These are phyloP conservation scores for Colletotrichum tropicale DNA, from an alignment of 2,329 filamentous ascomycete genomes.

Conservation along the genomic window DNA sequence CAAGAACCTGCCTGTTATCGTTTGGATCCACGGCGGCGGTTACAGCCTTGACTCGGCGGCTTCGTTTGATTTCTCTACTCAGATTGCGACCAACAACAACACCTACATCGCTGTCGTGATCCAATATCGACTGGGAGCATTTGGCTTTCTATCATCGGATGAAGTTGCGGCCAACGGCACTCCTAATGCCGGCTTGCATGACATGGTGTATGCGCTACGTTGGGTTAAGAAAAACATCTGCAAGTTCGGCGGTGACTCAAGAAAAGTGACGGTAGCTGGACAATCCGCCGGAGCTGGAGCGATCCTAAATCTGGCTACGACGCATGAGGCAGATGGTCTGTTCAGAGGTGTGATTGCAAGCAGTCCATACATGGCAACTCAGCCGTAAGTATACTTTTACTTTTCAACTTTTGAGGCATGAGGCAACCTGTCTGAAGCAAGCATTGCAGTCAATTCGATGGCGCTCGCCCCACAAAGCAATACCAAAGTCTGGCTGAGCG, in stretches of 20 bases:
- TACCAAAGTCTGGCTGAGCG: not conserved
- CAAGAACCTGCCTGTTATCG: conserved; percentile 5
- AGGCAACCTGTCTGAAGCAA: not conserved
- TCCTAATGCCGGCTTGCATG: conserved; percentile 22
- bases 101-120: not conserved
- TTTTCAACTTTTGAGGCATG: not conserved
- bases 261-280: not conserved
- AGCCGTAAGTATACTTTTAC: not conserved
- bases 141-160: conserved; percentile 18
- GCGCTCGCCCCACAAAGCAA: not conserved
- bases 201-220: conserved; percentile 1
- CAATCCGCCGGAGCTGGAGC: conserved; percentile 3
- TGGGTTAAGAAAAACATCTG: conserved; percentile 23
- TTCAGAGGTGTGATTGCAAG: not conserved
- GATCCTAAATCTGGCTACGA: not conserved
- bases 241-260: conserved; percentile 21
- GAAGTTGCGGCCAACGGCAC: conserved; percentile 12
- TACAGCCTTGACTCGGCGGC: conserved; percentile 7
- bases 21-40: conserved; percentile 23
- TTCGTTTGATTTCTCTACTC: not conserved
- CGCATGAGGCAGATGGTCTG: not conserved
- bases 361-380: conserved; percentile 4
- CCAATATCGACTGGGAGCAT: conserved; percentile 15
- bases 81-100: conserved; percentile 3
- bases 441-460: not conserved